A percentile compares a stretch with the other conserved stretches of the same genome.
Evolutionary conservation across 2,329 filamentous ascomycete species (phyloP).

Genomic region (Trichoderma koningii): DNA sequence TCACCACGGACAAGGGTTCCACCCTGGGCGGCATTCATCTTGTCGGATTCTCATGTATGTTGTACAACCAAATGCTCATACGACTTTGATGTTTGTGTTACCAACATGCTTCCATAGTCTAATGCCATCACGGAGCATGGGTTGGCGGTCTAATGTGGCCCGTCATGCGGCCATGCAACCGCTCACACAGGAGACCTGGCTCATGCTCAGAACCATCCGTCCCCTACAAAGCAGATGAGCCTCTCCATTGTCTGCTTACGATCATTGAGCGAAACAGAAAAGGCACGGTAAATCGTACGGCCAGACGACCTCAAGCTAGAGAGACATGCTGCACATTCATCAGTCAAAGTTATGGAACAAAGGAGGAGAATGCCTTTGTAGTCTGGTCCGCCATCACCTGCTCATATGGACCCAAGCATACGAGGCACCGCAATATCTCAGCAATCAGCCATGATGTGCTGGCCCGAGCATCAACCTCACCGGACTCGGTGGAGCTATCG

Average conservation of each 20-base stretch:
- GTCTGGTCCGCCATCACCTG: neutral
- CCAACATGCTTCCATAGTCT: neutral
- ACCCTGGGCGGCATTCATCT: neutral
- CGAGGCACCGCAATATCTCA: neutral
- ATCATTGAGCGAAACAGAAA: neutral
- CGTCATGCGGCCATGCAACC: neutral
- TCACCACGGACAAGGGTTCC: neutral
- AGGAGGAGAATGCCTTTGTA: neutral
- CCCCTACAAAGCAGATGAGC: neutral
- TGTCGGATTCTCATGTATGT: constrained; percentile 5
- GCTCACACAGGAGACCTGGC: neutral
- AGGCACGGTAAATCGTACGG: neutral
- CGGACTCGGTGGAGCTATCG: neutral
- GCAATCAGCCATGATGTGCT: neutral
- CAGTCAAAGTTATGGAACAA: neutral
- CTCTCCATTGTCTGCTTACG: neutral
- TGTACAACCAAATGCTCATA: constrained; percentile 4
- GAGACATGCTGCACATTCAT: neutral
- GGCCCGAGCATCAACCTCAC: neutral
- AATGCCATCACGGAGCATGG: neutral
- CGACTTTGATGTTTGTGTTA: constrained; percentile 15
- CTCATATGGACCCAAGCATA: neutral
- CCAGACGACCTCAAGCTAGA: neutral
- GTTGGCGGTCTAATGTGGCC: neutral
- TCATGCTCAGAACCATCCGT: neutral